These are phyloP conservation scores for Penicillium sp. DNA, from an alignment of 2,329 filamentous ascomycete genomes.

Conservation along the genomic window DNA sequence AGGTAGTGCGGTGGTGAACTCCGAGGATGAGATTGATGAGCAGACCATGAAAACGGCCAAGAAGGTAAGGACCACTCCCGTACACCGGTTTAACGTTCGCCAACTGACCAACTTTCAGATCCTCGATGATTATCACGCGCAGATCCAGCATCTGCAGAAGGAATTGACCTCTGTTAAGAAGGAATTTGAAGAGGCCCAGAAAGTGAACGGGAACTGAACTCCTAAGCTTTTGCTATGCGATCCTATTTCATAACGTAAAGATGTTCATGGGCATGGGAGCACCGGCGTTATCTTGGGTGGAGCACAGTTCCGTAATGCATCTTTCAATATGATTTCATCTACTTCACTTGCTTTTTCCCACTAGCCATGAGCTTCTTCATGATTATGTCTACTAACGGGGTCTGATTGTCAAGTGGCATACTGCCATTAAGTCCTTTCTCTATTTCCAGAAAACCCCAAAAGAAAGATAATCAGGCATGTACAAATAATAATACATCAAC, in stretches of 20 bases:
- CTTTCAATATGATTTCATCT: slow-evolving; percentile 20
- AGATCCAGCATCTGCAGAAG: slow-evolving; percentile 59
- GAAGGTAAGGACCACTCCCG: slow-evolving; percentile 49
- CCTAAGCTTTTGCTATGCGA: slow-evolving; percentile 7
- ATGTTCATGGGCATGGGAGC: slow-evolving; percentile 23
- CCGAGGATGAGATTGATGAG: slow-evolving; percentile 53
- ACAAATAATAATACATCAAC: slow-evolving; percentile 39
- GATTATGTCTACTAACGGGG: neutral
- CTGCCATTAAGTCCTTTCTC: slow-evolving; percentile 10
- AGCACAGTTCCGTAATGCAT: slow-evolving; percentile 23
- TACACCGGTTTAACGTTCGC: slow-evolving; percentile 19
- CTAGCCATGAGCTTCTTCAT: neutral
- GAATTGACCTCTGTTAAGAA: slow-evolving; percentile 59
- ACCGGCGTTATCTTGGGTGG: slow-evolving; percentile 22
- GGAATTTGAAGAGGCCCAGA: slow-evolving; percentile 59
- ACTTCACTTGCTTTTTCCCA: neutral
- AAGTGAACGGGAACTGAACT: slow-evolving; percentile 28
- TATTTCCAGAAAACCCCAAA: slow-evolving; percentile 20
- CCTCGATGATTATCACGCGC: slow-evolving; percentile 51
- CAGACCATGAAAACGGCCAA: slow-evolving; percentile 59
- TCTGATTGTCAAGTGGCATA: slow-evolving; percentile 1
- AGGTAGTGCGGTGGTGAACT: slow-evolving; percentile 36
- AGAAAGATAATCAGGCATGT: slow-evolving; percentile 24
- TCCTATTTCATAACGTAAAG: slow-evolving; percentile 12
- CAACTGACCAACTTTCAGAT: slow-evolving; percentile 42